Evolutionary conservation across 192 early-diverging fungal species (phyloP).

Genomic region (Coemansia sp.): DNA sequence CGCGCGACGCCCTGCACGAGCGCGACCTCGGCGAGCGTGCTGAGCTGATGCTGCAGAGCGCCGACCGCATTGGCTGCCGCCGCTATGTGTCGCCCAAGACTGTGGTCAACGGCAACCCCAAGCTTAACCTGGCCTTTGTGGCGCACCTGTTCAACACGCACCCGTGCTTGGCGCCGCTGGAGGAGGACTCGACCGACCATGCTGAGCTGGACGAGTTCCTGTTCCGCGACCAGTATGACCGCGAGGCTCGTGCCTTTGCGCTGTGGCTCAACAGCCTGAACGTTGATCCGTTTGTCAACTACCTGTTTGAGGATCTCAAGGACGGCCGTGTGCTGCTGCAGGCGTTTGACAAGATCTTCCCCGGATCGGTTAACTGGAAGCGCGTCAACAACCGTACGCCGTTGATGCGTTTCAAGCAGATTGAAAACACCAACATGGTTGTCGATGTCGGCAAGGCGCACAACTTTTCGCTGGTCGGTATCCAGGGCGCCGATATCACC

Average conservation of each 20-base stretch:
- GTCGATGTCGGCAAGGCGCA: constrained; percentile 82
- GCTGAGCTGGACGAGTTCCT: constrained; percentile 80
- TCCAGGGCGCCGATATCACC: constrained; percentile 92
- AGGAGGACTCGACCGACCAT: constrained; percentile 74
- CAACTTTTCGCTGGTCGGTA: constrained; percentile 89
- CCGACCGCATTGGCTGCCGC: constrained; percentile 89
- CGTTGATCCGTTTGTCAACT: constrained; percentile 96
- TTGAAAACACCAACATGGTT: constrained; percentile 97
- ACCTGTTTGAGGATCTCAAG: constrained; percentile 93
- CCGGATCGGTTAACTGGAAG: constrained; percentile 90
- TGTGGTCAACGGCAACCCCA: constrained; percentile 91
- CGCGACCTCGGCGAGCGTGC: constrained; percentile 77
- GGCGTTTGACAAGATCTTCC: constrained; percentile 91
- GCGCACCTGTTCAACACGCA: constrained; percentile 97
- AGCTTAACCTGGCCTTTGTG: constrained; percentile 99
- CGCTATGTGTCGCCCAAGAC: constrained; percentile 95
- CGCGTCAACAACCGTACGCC: constrained; percentile 74
- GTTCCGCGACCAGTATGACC: constrained; percentile 52
- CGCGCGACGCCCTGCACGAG: constrained; percentile 74
- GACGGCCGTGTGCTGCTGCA: constrained; percentile 92
- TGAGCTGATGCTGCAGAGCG: constrained; percentile 83
- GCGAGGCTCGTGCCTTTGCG: constrained; percentile 78
- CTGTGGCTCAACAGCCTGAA: constrained; percentile 98
- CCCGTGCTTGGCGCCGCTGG: constrained; percentile 88
- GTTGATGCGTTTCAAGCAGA: constrained; percentile 89